Evolutionary conservation across 1,284 basidiomycete genomes (phyloP), one percentile per base, ranked within the genome.

Genomic region (Melampsora americana): DNA sequence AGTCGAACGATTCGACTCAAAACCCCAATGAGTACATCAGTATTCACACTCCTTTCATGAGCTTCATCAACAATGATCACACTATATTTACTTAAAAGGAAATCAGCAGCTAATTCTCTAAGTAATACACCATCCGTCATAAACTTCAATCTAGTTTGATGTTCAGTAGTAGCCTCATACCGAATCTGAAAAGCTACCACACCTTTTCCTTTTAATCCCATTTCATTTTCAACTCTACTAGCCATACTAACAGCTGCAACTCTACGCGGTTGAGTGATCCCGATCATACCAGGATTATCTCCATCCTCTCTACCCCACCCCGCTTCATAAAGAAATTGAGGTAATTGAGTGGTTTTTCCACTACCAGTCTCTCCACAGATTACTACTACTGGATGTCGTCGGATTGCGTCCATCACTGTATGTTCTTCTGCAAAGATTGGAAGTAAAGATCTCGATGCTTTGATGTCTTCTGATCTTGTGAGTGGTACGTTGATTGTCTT

Each of bases 81-180:
- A 30, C 92, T 94, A 83, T 99, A 99, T 82, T 90, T 92, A 69
- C 86, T 88, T 20, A 99, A 86, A 42, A 97, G 83, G 82, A 99
- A 95, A 82, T 99, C 95, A 18, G 88, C 88, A 0, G 93, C 90
- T 28, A 99, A 86, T 83, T 99, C 96, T 76, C 96, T 90, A 14
- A 99, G 86, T 30, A 99, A 85, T 18, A 99, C 93, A 86, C 96
- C 96, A 81, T 99, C 96, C 1, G 96, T 99, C 95, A 99, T 99
- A 86, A 99, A 99, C 84, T 99, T 98, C 85, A 99, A 93, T 7
- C 89, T 89, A 0, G 96, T 99, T 30, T 89, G 86, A 0, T 92
- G 86, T 2, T 92, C 92, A 0, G 93, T 90, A 0, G 93, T 97
- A 0, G 92, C 92, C 78, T 97, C 95, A 83, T 99, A 99, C 77